These are phyloP conservation scores for Pseudopyricularia cyperi DNA, from an alignment of 2,329 filamentous ascomycete genomes.

Conservation along the genomic window DNA sequence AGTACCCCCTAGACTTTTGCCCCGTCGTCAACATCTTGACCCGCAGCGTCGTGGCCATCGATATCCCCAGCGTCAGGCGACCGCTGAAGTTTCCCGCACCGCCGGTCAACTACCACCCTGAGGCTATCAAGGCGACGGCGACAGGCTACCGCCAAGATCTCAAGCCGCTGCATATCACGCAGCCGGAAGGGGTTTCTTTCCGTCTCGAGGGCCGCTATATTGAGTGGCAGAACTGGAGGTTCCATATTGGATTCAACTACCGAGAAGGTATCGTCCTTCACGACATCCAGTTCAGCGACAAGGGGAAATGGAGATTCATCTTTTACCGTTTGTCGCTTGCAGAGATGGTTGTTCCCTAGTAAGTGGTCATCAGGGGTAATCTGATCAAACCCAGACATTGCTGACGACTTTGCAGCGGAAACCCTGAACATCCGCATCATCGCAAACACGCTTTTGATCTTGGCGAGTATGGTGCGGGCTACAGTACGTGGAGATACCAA, in stretches of 20 bases:
- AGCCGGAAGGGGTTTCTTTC: slow-evolving; percentile 76
- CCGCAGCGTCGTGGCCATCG: slow-evolving; percentile 67
- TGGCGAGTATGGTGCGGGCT: slow-evolving; percentile 61
- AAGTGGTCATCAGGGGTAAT: slow-evolving; percentile 9
- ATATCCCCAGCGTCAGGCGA: slow-evolving; percentile 64
- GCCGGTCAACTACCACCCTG: slow-evolving; percentile 69
- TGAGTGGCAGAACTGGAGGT: slow-evolving; percentile 86
- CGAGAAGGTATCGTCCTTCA: slow-evolving; percentile 82
- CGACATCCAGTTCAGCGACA: slow-evolving; percentile 83
- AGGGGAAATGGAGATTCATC: slow-evolving; percentile 59
- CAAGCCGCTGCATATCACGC: slow-evolving; percentile 63
- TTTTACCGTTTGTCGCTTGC: slow-evolving; percentile 84
- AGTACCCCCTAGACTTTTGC: slow-evolving; percentile 85
- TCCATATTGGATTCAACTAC: slow-evolving; percentile 93
- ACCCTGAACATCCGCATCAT: slow-evolving; percentile 68
- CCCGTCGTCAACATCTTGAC: slow-evolving; percentile 80
- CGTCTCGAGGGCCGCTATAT: slow-evolving; percentile 59
- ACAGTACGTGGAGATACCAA: too few relatives aligned
- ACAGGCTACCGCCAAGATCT: slow-evolving; percentile 65
- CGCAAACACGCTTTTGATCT: slow-evolving; percentile 73
- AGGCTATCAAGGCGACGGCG: slow-evolving; percentile 50
- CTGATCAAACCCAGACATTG: too few relatives aligned
- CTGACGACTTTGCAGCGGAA: slow-evolving; percentile 29
- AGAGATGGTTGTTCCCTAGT: slow-evolving; percentile 88
- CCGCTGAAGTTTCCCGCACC: slow-evolving; percentile 54